Base-by-base conservation (phyloP, 2,329 filamentous ascomycete species). In the Fusarium concolor region DNA sequence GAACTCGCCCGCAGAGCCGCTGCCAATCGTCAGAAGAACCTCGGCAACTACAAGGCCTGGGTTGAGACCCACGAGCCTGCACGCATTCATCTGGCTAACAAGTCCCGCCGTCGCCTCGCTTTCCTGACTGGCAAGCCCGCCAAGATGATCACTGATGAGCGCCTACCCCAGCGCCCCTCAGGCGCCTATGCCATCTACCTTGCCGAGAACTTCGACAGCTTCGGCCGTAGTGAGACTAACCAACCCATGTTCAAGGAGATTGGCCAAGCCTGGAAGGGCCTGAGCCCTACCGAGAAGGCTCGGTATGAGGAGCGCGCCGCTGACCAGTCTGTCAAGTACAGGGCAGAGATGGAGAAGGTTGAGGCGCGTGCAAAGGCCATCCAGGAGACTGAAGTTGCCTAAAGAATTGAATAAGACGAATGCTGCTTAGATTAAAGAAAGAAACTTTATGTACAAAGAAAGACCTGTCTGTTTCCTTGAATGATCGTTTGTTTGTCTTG, bases 21-120 rank as follows among this genome's bases (percentile, higher is more conserved):
- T 3, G 67, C 79, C 65, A 87, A 87, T 77, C 77, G 76, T 46
- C 65, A 71, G 20, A 62, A 69, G 69, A 86, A 86, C 71, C 69
- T 75, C 10, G 78, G 74, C 10, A 69, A 74, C 18, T 78, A 79
- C 71, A 80, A 82, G 75, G 75, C 78, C 17, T 88, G 86, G 86
- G 74, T 87, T n/a, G 77, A 82, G 61, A 76, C 74, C 28, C 73
- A 82, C 68, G 74, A 81, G 5, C 75, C 78, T 5, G 71, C 75
- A 50, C 75, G 79, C 29, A 83, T 87, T 53, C 64, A 72, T 46
- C 62, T 76, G 4, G 85, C 86, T 63, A 87, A 86, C 78, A 65
- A 62, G 4, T 83, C 85, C 22, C 86, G 86, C 56, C 65, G 44
- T 10, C 64, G 62, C 26, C 29, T 69, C 22, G 38, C 18, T 20